Percentiles rank a stretch among this genome's conserved stretches.
These are phyloP conservation scores for Miamiensis avidus DNA, from an alignment of 169 alveolate genomes.

Conservation along the genomic window DNA sequence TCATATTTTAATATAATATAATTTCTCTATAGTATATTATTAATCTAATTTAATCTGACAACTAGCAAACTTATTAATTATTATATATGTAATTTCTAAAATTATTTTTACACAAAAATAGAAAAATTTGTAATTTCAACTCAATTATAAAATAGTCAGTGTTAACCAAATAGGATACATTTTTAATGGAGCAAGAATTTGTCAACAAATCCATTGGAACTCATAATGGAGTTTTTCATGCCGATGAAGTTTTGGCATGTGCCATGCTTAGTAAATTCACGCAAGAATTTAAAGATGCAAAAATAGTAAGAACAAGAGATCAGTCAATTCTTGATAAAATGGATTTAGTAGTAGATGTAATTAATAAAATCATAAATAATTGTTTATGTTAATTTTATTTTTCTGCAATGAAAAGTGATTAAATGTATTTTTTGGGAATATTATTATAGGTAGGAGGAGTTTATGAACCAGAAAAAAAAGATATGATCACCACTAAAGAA, in stretches of 20 bases:
- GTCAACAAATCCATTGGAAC: constrained; percentile 60
- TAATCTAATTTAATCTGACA: too few relatives aligned
- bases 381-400: too few relatives aligned
- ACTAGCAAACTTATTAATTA: too few relatives aligned
- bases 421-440: too few relatives aligned
- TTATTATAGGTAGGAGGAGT: constrained; percentile 68
- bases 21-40: too few relatives aligned
- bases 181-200: neutral
- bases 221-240: constrained; percentile 67
- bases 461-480: constrained; percentile 61
- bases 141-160: too few relatives aligned
- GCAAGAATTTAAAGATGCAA: constrained; percentile 47
- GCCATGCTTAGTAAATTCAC: constrained; percentile 61
- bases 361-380: too few relatives aligned
- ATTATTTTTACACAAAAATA: too few relatives aligned
- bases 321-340: constrained; percentile 55
- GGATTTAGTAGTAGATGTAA: constrained; percentile 69
- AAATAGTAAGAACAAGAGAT: constrained; percentile 74
- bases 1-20: too few relatives aligned
- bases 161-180: too few relatives aligned
- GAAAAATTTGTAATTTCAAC: too few relatives aligned
- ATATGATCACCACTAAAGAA: constrained; percentile 80
- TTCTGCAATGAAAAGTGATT: neutral
- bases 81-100: too few relatives aligned
- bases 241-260: constrained; percentile 76